These are phyloP conservation scores for Miamiensis avidus DNA, from an alignment of 169 alveolate species.

Conservation along the genomic window DNA sequence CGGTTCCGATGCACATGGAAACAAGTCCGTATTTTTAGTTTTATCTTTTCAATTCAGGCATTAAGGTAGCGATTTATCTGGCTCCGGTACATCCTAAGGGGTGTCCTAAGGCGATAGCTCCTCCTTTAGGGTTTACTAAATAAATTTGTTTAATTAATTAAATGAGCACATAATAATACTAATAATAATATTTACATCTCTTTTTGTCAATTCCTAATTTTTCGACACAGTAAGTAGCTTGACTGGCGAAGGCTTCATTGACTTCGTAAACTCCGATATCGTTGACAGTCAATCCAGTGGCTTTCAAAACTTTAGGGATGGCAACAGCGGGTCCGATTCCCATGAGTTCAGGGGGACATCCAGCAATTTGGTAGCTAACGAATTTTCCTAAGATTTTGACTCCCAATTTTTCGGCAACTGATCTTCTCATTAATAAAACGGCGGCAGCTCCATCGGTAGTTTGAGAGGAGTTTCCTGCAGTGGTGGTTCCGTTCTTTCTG, in stretches of 20 bases:
- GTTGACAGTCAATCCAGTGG: constrained; percentile 79
- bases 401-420: constrained; percentile 79
- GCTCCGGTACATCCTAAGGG: constrained; percentile 96
- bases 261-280: constrained; percentile 92
- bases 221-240: constrained; percentile 85
- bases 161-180: background rate
- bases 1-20: constrained; percentile 95
- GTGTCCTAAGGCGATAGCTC: constrained; percentile 96
- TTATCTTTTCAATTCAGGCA: constrained; percentile 89
- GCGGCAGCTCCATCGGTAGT: constrained; percentile 95
- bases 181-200: constrained; percentile 37
- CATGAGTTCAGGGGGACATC: constrained; percentile 93
- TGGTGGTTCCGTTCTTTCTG: constrained; percentile 88
- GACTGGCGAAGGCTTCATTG: constrained; percentile 95
- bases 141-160: too few species aligned
- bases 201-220: constrained; percentile 82
- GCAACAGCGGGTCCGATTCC: constrained; percentile 96
- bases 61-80: constrained; percentile 86
- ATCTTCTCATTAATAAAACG: constrained; percentile 86
- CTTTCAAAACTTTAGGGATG: constrained; percentile 88
- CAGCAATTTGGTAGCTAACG: constrained; percentile 87
- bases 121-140: constrained; percentile 93
- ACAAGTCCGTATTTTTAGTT: constrained; percentile 88
- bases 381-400: constrained; percentile 84
- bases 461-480: constrained; percentile 93